These are phyloP conservation scores for Chrysoporthe deuterocubensis DNA, from an alignment of 2,329 filamentous ascomycete genomes.

Conservation along the genomic window DNA sequence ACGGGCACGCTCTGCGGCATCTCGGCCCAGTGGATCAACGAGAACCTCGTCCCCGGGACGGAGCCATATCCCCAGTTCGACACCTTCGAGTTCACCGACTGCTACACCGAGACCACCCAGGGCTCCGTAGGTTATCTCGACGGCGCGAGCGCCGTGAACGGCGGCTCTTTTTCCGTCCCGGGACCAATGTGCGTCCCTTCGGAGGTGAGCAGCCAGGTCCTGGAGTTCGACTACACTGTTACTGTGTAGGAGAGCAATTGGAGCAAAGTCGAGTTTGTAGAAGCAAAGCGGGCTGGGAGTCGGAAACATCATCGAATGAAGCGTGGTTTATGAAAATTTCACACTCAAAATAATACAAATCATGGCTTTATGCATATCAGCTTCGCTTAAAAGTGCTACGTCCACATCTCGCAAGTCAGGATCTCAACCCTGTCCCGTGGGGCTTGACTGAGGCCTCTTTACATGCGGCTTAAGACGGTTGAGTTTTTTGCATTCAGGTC, in stretches of 20 bases:
- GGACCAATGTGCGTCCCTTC: background rate
- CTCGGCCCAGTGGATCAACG: slow-evolving; percentile 1
- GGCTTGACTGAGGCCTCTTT: too few relatives aligned
- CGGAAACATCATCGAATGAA: too few relatives aligned
- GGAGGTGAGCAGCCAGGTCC: background rate
- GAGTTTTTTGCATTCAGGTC: too few relatives aligned
- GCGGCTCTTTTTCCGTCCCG: background rate
- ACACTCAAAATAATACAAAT: too few relatives aligned
- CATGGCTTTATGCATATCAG: too few relatives aligned
- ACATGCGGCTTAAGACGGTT: too few relatives aligned
- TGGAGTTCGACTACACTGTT: background rate
- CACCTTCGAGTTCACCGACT: background rate
- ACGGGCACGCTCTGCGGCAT: background rate
- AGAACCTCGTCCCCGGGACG: background rate
- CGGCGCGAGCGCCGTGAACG: background rate
- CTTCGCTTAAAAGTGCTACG: too few relatives aligned
- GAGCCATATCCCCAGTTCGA: background rate
- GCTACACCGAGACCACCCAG: background rate
- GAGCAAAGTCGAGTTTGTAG: background rate
- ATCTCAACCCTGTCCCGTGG: too few relatives aligned
- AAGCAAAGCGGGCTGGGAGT: too few relatives aligned
- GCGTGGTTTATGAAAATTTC: too few relatives aligned
- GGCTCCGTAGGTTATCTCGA: background rate
- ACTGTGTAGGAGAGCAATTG: background rate
- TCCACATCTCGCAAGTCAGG: too few relatives aligned